Evolutionary conservation across 2,329 filamentous ascomycete species (phyloP), one percentile per base, ranked within the genome.

Genomic region (Helotiales sp.): DNA sequence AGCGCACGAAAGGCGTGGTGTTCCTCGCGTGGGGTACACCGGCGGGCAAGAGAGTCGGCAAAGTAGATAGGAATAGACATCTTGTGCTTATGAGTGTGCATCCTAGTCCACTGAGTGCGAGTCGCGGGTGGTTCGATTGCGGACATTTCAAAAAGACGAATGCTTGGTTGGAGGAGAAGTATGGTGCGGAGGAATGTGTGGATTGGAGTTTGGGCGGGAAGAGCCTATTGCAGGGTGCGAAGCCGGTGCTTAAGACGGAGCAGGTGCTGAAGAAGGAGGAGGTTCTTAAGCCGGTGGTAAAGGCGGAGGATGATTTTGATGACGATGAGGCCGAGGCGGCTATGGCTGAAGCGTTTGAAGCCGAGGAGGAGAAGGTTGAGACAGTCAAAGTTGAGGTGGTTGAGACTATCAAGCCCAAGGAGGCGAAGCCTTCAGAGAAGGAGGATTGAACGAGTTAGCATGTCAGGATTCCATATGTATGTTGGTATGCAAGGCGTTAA

Each of bases 21-120:
- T 99, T 97, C 77, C 82, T 99, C 79, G 95, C 95, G 0, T 99
- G 96, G 96, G 96, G 96, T 17, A 89, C 84, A 6, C 92, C 93
- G 1, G 96, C 96, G 0, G 91, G 89, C 64, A 91, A 93, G 81
- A 84, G 94, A 64, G 92, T 96, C 24, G 81, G 85, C 49, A 91
- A 89, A 72, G 85, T 98, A 61, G 91, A 96, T 76, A 82, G 80
- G 60, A 84, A 87, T 71, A 89, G 86, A 74, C 95, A 99, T 81
- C 84, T 93, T 54, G 92, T 99, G 43, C 83, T 99, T 71, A 89
- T 91, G 80, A 91, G 89, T 75, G 93, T 94, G 59, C 96, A 99
- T 80, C 96, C 96, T 0, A 97, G 93, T 78, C 96, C 96, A n/a
- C 79, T 97, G 71, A 96, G 93, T 80, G 96, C 95, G 3, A 81